A percentile compares a stretch with the other conserved stretches of the same genome.
phyloP scores from a whole-genome alignment of 1,284 basidiomycete species.

The Chalciporus piperatoides region DNA sequence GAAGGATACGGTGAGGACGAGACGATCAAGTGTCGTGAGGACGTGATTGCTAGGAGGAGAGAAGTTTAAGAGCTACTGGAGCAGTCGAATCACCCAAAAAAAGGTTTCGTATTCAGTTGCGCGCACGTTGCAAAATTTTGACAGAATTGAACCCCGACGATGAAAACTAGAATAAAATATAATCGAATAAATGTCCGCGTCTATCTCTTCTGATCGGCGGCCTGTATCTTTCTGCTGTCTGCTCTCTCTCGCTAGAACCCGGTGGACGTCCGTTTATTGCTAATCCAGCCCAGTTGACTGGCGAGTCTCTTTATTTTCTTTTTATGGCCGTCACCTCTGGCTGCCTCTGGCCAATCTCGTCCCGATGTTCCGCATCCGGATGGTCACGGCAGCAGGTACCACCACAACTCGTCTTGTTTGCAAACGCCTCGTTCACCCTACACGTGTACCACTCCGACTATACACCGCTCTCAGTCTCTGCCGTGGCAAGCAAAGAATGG shows the following conservation, averaged over 20 bases:
- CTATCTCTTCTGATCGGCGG: slow-evolving; percentile 7
- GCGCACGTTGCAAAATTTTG: slow-evolving; percentile 29
- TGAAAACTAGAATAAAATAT: slow-evolving; percentile 14
- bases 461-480: background rate
- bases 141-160: slow-evolving; percentile 34
- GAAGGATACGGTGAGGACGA: background rate
- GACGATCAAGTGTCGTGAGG: slow-evolving; percentile 20
- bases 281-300: slow-evolving; percentile 11
- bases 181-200: slow-evolving; percentile 10
- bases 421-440: background rate
- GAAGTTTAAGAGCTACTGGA: slow-evolving; percentile 26
- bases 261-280: slow-evolving; percentile 14
- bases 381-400: slow-evolving; percentile 12
- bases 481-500: background rate
- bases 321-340: no score
- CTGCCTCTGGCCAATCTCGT: slow-evolving; percentile 18
- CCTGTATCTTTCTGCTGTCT: no score
- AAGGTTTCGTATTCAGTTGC: slow-evolving; percentile 6
- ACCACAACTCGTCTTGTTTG: slow-evolving; percentile 2
- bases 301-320: background rate
- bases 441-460: background rate
- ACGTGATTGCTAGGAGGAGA: slow-evolving; percentile 4
- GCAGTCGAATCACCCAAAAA: slow-evolving; percentile 7
- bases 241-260: slow-evolving; percentile 9
- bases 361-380: slow-evolving; percentile 19